A percentile compares a stretch with the other conserved stretches of the same genome.
phyloP scores from a whole-genome alignment of 306 rosid species.

The Cucurbita ficifolia region DNA sequence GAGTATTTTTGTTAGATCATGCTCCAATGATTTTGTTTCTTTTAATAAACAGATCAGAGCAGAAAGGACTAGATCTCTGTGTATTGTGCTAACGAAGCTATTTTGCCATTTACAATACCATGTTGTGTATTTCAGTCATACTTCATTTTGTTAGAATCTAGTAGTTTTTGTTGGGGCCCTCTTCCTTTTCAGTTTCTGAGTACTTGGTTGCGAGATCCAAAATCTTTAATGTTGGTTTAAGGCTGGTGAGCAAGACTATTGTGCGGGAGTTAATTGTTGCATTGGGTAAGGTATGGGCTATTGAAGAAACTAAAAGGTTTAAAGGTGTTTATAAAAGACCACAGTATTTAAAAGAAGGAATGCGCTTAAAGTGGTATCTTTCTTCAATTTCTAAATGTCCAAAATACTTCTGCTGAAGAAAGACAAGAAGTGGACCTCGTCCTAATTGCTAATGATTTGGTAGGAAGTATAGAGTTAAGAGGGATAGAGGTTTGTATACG shows the following conservation, averaged over 20 bases:
- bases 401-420: too few relatives aligned
- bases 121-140: not conserved
- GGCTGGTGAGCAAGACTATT: not conserved
- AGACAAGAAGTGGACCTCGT: not conserved
- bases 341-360: not conserved
- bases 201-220: not conserved
- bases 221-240: not conserved
- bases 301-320: not conserved
- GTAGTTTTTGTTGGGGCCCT: not conserved
- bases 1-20: not conserved
- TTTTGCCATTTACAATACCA: not conserved
- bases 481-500: too few relatives aligned
- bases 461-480: not conserved
- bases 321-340: not conserved
- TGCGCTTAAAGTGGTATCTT: not conserved
- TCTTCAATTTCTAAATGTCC: not conserved
- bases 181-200: not conserved
- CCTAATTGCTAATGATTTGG: not conserved
- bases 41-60: not conserved
- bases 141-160: not conserved
- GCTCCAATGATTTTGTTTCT: not conserved
- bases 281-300: not conserved
- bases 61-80: not conserved
- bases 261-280: not conserved
- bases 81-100: not conserved